Conservation (phyloP, 305 asterid species). For the Fraxinus nigra region DNA sequence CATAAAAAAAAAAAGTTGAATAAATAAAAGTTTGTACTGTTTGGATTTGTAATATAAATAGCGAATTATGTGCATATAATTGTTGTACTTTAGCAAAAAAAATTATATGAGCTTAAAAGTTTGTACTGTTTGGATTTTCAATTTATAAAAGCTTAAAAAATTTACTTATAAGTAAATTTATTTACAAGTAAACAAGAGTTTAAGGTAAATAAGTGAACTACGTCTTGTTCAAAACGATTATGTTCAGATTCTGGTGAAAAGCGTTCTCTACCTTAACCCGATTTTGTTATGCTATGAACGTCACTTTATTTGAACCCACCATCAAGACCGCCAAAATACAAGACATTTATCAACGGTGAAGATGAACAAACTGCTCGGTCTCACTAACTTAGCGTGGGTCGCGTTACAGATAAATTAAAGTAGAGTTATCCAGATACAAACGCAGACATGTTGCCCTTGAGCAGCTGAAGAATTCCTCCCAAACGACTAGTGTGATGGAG, state of each 20-base stretch:
- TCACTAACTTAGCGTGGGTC: conserved; percentile 10
- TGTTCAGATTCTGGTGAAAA: background rate
- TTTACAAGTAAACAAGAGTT: background rate
- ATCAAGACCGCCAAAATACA: conserved; percentile 11
- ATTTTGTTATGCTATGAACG: background rate
- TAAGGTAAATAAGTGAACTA: background rate
- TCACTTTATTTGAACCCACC: background rate
- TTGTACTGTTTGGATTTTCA: background rate
- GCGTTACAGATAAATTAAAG: conserved; percentile 25
- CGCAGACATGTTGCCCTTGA: conserved; percentile 18
- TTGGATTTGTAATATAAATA: background rate
- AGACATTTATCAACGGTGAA: conserved; percentile 15
- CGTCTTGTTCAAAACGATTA: background rate
- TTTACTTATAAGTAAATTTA: background rate
- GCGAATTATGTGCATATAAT: too few relatives aligned
- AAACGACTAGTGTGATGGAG: conserved; percentile 47
- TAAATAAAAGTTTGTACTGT: background rate
- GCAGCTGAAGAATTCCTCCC: background rate
- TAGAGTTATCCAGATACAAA: conserved; percentile 17
- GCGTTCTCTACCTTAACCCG: background rate
- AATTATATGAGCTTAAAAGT: background rate
- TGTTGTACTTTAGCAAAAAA: background rate
- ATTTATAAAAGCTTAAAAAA: background rate
- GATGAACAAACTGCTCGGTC: background rate
- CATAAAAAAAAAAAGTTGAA: background rate